Evolutionary conservation across 306 rosid genomes (phyloP).

Genomic region (Quillaja saponaria): DNA sequence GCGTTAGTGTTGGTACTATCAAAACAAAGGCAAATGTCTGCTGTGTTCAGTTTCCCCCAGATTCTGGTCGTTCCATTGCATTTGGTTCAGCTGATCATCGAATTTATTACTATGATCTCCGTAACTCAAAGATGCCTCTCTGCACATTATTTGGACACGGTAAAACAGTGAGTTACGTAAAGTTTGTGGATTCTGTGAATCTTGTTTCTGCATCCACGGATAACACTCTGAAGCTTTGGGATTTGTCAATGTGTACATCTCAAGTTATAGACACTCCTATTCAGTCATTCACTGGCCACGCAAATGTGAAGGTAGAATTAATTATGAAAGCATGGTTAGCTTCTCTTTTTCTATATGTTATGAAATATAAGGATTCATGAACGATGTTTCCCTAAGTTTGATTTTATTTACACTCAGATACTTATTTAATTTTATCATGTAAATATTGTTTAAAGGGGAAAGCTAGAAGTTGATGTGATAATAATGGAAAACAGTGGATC

Average conservation of each 20-base stretch:
- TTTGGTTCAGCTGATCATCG: constrained; percentile 97
- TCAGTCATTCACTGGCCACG: constrained; percentile 82
- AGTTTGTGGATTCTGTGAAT: constrained; percentile 65
- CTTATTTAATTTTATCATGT: background rate
- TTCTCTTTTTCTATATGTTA: background rate
- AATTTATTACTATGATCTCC: constrained; percentile 86
- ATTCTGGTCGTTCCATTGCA: constrained; percentile 79
- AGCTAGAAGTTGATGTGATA: too few species aligned
- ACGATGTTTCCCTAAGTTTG: constrained; percentile 1
- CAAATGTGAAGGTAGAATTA: constrained; percentile 77
- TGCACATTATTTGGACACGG: constrained; percentile 82
- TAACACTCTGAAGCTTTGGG: constrained; percentile 96
- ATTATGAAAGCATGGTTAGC: constrained; percentile 5
- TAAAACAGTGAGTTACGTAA: constrained; percentile 91
- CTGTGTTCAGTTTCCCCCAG: constrained; percentile 88
- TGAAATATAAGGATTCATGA: background rate
- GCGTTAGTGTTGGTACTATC: constrained; percentile 82
- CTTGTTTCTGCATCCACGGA: constrained; percentile 92
- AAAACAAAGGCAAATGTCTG: constrained; percentile 94
- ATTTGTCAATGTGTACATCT: constrained; percentile 73
- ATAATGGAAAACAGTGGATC: too few species aligned
- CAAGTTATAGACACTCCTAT: constrained; percentile 79
- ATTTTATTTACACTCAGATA: constrained; percentile 15
- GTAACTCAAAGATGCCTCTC: constrained; percentile 69
- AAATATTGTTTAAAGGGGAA: too few species aligned